Evolutionary conservation across 208 protist species (phyloP).

Genomic region (Crithidia thermophila): DNA sequence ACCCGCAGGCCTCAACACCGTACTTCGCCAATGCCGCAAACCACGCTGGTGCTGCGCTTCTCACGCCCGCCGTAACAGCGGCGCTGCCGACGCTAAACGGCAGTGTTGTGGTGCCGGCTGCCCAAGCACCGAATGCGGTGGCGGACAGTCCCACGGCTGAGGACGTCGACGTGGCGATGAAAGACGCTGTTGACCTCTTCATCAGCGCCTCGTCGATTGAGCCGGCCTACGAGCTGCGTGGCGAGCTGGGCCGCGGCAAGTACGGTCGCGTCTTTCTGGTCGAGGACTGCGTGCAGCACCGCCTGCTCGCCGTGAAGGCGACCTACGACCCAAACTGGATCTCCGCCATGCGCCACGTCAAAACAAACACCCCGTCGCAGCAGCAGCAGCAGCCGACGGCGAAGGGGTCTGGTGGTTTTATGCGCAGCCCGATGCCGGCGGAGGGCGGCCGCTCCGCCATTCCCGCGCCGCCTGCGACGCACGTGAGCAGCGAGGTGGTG

Average conservation of each 20-base stretch:
- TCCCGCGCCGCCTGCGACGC: background rate
- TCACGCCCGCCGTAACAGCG: background rate
- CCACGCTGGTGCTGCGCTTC: background rate
- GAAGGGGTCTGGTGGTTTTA: background rate
- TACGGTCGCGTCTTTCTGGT: conserved; percentile 31
- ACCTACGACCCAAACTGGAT: conserved; percentile 27
- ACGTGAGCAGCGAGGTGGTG: conserved; percentile 32
- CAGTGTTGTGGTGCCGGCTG: too few relatives aligned
- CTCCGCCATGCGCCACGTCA: conserved; percentile 11
- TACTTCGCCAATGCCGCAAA: too few relatives aligned
- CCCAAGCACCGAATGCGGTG: too few relatives aligned
- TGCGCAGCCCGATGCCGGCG: background rate
- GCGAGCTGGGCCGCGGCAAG: conserved; percentile 29
- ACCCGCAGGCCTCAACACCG: too few relatives aligned
- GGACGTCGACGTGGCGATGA: background rate
- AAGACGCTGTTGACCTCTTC: conserved; percentile 14
- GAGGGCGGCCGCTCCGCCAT: background rate
- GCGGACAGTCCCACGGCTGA: background rate
- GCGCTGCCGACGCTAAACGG: too few relatives aligned
- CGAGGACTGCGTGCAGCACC: conserved; percentile 27
- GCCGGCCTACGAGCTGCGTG: conserved; percentile 24
- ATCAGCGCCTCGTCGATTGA: conserved; percentile 8
- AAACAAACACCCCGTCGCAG: conserved; percentile 9
- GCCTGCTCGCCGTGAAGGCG: conserved; percentile 30
- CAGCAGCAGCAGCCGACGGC: conserved; percentile 19